These are phyloP conservation scores for Suillus plorans DNA, from an alignment of 768 basidiomycete genomes.

Conservation along the genomic window DNA sequence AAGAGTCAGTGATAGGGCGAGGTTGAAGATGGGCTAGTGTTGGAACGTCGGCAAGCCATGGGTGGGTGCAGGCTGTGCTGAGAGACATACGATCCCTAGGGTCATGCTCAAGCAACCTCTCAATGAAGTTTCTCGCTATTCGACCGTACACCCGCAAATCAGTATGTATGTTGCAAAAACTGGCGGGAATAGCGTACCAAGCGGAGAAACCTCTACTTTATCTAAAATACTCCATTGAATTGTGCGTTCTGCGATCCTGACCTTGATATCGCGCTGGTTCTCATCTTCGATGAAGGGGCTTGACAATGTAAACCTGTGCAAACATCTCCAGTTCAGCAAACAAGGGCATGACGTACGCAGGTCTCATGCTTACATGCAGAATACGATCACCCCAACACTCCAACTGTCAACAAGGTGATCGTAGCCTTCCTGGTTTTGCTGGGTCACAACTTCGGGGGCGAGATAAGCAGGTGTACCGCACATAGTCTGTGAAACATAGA, in stretches of 20 bases:
- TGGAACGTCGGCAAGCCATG: constrained; percentile 58
- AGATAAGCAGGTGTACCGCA: constrained; percentile 96
- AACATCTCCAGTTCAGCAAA: constrained; percentile 8
- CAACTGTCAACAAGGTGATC: constrained; percentile 91
- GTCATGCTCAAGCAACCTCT: constrained; percentile 59
- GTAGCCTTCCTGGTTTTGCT: constrained; percentile 67
- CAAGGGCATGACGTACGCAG: constrained; percentile 5
- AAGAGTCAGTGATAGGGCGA: constrained; percentile 16
- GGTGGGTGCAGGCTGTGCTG: constrained; percentile 63
- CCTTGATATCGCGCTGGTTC: constrained; percentile 54
- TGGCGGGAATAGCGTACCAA: constrained; percentile 39
- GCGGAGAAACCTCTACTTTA: constrained; percentile 36
- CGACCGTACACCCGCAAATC: constrained; percentile 30
- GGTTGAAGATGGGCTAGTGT: not conserved
- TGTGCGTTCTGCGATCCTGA: constrained; percentile 54
- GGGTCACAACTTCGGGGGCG: constrained; percentile 86
- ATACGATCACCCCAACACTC: constrained; percentile 95
- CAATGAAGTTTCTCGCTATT: constrained; percentile 67
- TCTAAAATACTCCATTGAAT: constrained; percentile 63
- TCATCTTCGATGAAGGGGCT: constrained; percentile 83
- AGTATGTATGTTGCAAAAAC: constrained; percentile 4
- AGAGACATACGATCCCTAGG: constrained; percentile 73
- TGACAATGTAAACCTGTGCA: constrained; percentile 66
- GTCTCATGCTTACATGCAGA: constrained; percentile 67
- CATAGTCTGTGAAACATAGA: constrained; percentile 61